These are phyloP conservation scores for Melampsora americana DNA, from an alignment of 1,284 basidiomycete species.

Conservation along the genomic window DNA sequence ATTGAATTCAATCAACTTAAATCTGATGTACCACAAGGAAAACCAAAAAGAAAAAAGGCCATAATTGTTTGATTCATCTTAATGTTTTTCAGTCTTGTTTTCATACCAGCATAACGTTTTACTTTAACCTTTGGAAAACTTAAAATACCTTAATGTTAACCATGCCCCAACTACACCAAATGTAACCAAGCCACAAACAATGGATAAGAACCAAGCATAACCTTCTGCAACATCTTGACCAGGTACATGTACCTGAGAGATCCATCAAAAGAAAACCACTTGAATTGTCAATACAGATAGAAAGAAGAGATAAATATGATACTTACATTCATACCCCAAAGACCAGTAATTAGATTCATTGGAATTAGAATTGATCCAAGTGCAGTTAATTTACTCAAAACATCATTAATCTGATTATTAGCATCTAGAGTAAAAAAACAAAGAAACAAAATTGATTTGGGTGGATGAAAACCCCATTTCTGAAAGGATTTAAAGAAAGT, in stretches of 20 bases:
- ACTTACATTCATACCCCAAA: slow-evolving; percentile 79
- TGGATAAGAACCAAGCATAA: slow-evolving; percentile 49
- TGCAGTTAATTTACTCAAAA: slow-evolving; percentile 95
- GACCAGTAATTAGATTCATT: slow-evolving; percentile 59
- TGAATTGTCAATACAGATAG: neutral
- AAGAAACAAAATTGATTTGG: slow-evolving; percentile 19
- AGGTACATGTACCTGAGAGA: slow-evolving; percentile 73
- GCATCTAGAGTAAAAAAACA: slow-evolving; percentile 68
- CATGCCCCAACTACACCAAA: slow-evolving; percentile 49
- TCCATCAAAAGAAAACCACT: neutral
- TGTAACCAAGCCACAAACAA: slow-evolving; percentile 48
- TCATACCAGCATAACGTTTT: too few species aligned
- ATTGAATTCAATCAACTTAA: too few species aligned
- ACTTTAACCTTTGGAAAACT: slow-evolving; percentile 14
- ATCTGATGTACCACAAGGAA: too few species aligned
- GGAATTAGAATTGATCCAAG: slow-evolving; percentile 90
- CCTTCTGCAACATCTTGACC: slow-evolving; percentile 65
- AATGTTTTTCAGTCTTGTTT: too few species aligned
- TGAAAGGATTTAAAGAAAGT: too few species aligned
- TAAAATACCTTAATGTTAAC: slow-evolving; percentile 46
- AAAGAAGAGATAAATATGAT: neutral
- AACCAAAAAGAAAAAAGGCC: too few species aligned
- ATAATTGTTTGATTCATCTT: too few species aligned
- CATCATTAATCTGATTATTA: slow-evolving; percentile 99
- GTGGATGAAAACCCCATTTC: neutral